These are phyloP conservation scores for Monosporascus sp. DNA, from an alignment of 2,329 filamentous ascomycete species.

Conservation along the genomic window DNA sequence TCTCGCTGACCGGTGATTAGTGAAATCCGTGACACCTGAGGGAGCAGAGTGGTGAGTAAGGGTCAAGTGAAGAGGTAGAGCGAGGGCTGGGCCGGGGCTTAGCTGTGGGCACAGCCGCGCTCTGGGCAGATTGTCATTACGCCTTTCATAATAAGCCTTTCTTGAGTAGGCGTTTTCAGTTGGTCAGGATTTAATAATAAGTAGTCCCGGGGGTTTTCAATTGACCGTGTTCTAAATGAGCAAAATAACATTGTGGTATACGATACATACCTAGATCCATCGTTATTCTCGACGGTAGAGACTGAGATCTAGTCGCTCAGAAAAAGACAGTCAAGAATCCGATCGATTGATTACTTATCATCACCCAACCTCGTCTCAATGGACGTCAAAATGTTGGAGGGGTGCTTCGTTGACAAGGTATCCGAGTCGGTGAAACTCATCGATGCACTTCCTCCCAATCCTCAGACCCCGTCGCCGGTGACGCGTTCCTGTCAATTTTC, in stretches of 20 bases:
- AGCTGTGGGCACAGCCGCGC: not conserved
- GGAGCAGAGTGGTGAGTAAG: too few species aligned
- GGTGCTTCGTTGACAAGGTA: slow-evolving; percentile 16
- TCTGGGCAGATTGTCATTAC: too few species aligned
- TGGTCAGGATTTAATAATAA: too few species aligned
- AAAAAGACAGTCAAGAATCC: not conserved
- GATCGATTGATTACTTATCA: not conserved
- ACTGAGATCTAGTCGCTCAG: not conserved
- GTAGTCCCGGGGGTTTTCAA: too few species aligned
- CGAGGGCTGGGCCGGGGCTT: not conserved
- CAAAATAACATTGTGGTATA: not conserved
- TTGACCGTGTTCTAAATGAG: too few species aligned
- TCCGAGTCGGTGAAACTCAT: slow-evolving; percentile 14
- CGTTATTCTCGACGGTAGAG: not conserved
- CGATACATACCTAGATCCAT: not conserved
- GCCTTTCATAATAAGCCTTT: too few species aligned
- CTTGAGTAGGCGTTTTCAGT: too few species aligned
- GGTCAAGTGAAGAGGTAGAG: too few species aligned
- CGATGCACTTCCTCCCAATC: slow-evolving; percentile 7
- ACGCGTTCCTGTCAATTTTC: slow-evolving; percentile 5
- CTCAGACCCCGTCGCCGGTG: not conserved
- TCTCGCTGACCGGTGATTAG: not conserved
- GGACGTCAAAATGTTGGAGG: slow-evolving; percentile 3
- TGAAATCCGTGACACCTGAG: not conserved
- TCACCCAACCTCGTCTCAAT: not conserved